Base-by-base conservation (phyloP, 371 early-diverging fungal species). In the Caulochytrium protostelioides region DNA sequence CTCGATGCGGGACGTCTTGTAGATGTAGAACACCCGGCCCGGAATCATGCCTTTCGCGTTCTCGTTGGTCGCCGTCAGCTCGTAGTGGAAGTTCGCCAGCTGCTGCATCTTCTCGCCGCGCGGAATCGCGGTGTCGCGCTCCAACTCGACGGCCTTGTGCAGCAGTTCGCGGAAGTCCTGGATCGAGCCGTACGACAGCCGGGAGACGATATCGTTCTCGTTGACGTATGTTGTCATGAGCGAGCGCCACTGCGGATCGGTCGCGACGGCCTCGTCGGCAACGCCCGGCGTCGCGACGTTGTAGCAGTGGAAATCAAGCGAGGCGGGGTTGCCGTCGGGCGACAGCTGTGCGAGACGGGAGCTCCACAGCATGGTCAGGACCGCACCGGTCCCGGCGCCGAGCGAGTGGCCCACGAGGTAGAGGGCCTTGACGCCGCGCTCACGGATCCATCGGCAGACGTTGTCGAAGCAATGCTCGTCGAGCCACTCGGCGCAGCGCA, bases 131-230 rank as follows among this genome's bases (percentile, higher is more conserved):
- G 13, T 7, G 15, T 33, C 30, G 5, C 19, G 7, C 17, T 16
- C n/a, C 18, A 52, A 30, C 13, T 30, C 41, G 20, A 43, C 49
- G 8, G 42, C 43, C 8, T 36, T 31, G 6, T 46, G 19, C 10
- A 48, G 12, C 17, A 48, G 17, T 3, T 45, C 48, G 17, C 45
- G 17, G 37, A 56, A 48, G 28, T 47, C 50, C 3, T 30, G 14
- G 1, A 50, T 22, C 1, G 49, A 32, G 4, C 57, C 57, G 28
- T 36, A 49, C 6, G 43, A 43, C 8, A 44, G 13, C 20, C 50
- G 15, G n/a, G 57, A 50, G 3, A 56, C 49, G 7, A 46, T 36
- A 35, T 56, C 57, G 34, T 50, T 46, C 29, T 56, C 52, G 32
- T 51, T 39, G 14, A 51, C 32, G 29, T 51, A 52, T 6, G 28